A percentile compares a stretch with the other conserved stretches of the same genome.
These are phyloP conservation scores for Beauveria pseudobassiana DNA, from an alignment of 2,329 filamentous ascomycete species.

Conservation along the genomic window DNA sequence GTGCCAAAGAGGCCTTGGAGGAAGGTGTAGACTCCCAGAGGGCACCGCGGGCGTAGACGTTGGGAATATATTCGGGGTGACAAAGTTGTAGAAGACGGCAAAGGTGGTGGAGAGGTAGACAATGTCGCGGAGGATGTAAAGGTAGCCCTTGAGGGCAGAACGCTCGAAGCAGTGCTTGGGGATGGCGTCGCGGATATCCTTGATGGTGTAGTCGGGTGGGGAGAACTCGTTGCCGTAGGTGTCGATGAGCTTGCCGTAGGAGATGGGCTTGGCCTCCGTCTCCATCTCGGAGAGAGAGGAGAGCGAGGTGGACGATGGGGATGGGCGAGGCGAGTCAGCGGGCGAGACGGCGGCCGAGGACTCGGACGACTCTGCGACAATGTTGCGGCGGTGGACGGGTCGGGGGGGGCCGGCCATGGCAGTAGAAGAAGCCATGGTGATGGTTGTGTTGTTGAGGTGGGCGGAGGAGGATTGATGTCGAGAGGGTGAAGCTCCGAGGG, in stretches of 20 bases:
- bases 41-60: conserved; percentile 53
- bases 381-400: conserved; percentile 38
- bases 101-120: conserved; percentile 68
- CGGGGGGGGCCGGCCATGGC: conserved; percentile 35
- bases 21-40: conserved; percentile 63
- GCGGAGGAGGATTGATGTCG: conserved; percentile 4
- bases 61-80: conserved; percentile 77
- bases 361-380: conserved; percentile 40
- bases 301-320: conserved; percentile 80
- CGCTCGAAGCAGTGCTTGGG: conserved; percentile 96
- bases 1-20: conserved; percentile 90
- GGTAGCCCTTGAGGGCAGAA: conserved; percentile 65
- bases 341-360: conserved; percentile 52
- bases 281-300: conserved; percentile 74
- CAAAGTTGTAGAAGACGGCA: conserved; percentile 79
- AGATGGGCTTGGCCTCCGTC: conserved; percentile 30
- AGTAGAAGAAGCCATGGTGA: conserved; percentile 39
- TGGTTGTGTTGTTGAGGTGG: neutral
- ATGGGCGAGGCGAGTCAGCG: conserved; percentile 50
- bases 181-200: conserved; percentile 93
- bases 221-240: conserved; percentile 93
- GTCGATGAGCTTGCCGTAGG: conserved; percentile 67
- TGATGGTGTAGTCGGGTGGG: conserved; percentile 93
- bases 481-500: neutral
- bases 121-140: conserved; percentile 80